A percentile compares a stretch with the other conserved stretches of the same genome.
These are phyloP conservation scores for Nymphaea colorata DNA, from an alignment of 164 flowering plant species.

Conservation along the genomic window DNA sequence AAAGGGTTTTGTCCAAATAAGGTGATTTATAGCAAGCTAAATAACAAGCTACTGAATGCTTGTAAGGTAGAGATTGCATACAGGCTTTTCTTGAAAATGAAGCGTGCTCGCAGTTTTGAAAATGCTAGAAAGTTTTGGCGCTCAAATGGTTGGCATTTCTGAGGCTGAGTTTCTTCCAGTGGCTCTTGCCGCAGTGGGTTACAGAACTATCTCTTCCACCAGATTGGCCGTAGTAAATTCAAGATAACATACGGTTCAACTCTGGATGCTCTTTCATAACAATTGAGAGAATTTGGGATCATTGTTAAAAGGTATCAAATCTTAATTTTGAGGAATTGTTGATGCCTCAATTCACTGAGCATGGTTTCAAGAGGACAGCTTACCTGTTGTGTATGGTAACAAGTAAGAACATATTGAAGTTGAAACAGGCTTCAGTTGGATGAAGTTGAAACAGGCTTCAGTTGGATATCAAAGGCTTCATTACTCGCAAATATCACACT, in stretches of 20 bases:
- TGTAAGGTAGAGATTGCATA: slow-evolving; percentile 60
- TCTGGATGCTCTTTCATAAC: too few relatives aligned
- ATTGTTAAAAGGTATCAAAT: not conserved
- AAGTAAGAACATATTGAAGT: too few relatives aligned
- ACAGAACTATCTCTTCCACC: not conserved
- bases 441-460: too few relatives aligned
- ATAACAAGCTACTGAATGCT: slow-evolving; percentile 58
- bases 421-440: too few relatives aligned
- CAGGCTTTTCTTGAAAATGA: slow-evolving; percentile 58
- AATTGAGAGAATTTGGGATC: not conserved
- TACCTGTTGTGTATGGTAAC: too few relatives aligned
- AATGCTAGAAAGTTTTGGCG: slow-evolving; percentile 75
- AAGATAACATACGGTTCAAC: too few relatives aligned
- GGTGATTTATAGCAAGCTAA: slow-evolving; percentile 54
- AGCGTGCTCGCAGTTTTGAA: slow-evolving; percentile 48
- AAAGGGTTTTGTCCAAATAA: slow-evolving; percentile 79
- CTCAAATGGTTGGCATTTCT: slow-evolving; percentile 90
- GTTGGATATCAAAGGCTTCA: too few relatives aligned
- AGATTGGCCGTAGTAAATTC: not conserved
- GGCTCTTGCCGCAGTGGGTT: not conserved
- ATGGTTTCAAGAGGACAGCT: too few relatives aligned
- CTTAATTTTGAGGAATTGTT: too few relatives aligned
- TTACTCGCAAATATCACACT: too few relatives aligned
- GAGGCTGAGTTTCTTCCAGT: slow-evolving; percentile 5
- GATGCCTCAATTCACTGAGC: too few relatives aligned